Conservation (phyloP, 2,329 filamentous ascomycete genomes). For the Aspergillus sp. region DNA sequence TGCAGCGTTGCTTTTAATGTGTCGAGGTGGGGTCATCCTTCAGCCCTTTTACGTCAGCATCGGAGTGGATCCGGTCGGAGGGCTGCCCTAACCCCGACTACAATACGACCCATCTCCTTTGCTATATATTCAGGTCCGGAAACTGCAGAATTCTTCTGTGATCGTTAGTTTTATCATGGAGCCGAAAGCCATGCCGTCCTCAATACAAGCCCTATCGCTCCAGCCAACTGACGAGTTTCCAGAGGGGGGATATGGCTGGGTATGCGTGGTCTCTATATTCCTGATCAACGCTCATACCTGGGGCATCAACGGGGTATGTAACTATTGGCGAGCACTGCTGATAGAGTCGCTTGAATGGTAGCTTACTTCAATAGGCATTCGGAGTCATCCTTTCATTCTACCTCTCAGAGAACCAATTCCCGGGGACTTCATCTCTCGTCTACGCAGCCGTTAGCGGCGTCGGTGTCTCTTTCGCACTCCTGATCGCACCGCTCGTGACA, state of each 20-base stretch:
- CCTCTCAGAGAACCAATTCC: constrained; percentile 10
- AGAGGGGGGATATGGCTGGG: constrained; percentile 41
- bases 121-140: neutral
- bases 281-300: constrained; percentile 39
- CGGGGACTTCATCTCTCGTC: neutral
- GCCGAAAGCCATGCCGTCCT: neutral
- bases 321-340: neutral
- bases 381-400: constrained; percentile 14
- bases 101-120: neutral
- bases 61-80: constrained; percentile 1
- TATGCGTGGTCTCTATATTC: constrained; percentile 30
- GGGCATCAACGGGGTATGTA: constrained; percentile 31
- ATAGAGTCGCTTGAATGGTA: neutral
- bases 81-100: neutral
- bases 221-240: constrained; percentile 13
- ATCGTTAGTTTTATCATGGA: neutral
- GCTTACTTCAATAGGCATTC: constrained; percentile 2
- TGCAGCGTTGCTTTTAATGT: too few species aligned
- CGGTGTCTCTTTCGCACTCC: constrained; percentile 8
- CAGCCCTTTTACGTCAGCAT: neutral
- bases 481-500: constrained; percentile 7
- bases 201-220: neutral
- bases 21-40: neutral
- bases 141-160: too few species aligned
- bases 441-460: constrained; percentile 16